Conservation (phyloP, 2,329 filamentous ascomycete species). For the Byssothecium circinans region DNA sequence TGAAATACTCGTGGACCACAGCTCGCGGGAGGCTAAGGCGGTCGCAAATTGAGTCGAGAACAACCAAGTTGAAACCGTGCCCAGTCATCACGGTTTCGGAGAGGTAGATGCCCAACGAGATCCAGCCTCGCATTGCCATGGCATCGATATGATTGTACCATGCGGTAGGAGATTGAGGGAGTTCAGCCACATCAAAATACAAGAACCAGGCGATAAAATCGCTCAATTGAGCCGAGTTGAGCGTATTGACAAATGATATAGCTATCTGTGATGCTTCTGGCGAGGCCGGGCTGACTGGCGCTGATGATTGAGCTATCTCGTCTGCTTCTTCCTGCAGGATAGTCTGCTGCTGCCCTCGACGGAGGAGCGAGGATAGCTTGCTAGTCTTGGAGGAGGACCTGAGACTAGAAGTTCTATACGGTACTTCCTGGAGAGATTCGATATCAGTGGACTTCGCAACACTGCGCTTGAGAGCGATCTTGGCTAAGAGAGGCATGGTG, state of each 20-base stretch:
- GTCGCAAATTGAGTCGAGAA: conserved; percentile 22
- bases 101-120: conserved; percentile 20
- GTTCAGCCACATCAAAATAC: conserved; percentile 25
- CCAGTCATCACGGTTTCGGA: conserved; percentile 6
- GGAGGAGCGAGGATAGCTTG: no score
- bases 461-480: no score
- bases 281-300: background rate
- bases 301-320: no score
- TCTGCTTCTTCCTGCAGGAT: no score
- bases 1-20: conserved; percentile 13
- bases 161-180: conserved; percentile 15
- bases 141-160: conserved; percentile 19
- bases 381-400: no score
- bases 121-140: conserved; percentile 27
- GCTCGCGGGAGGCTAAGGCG: conserved; percentile 9
- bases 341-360: no score
- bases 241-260: conserved; percentile 18
- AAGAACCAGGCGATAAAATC: conserved; percentile 28
- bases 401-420: no score
- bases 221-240: conserved; percentile 18
- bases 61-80: conserved; percentile 13
- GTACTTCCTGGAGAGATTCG: no score
- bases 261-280: conserved; percentile 8
- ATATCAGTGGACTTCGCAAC: no score
- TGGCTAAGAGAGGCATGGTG: no score